These are phyloP conservation scores for Hyaloscypha bicolor DNA, from an alignment of 495 filamentous ascomycete species.

Conservation along the genomic window DNA sequence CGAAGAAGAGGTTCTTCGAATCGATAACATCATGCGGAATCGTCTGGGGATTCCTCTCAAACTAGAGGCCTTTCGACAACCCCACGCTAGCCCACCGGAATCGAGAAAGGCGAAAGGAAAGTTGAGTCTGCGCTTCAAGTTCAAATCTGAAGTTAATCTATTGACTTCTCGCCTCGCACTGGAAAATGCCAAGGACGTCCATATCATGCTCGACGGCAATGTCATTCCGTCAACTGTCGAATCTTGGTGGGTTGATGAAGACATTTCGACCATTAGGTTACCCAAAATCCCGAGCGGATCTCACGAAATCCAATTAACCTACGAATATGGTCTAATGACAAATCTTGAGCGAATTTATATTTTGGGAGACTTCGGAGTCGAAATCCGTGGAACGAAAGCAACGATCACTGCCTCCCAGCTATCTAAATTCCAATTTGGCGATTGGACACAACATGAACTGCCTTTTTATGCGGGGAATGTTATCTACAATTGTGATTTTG, in stretches of 20 bases:
- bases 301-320: constrained; percentile 6
- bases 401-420: not conserved
- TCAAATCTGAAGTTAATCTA: constrained; percentile 4
- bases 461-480: constrained; percentile 36
- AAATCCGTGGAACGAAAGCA: constrained; percentile 13
- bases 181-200: constrained; percentile 20
- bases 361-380: constrained; percentile 27
- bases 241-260: constrained; percentile 34
- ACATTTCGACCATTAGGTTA: constrained; percentile 9
- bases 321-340: constrained; percentile 23
- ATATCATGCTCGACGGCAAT: constrained; percentile 21
- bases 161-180: constrained; percentile 20
- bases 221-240: not conserved
- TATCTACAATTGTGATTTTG: constrained; percentile 24
- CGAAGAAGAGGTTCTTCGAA: constrained; percentile 27
- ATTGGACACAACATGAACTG: constrained; percentile 26
- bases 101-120: not conserved
- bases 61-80: constrained; percentile 25
- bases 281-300: constrained; percentile 13
- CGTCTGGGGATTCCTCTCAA: constrained; percentile 27
- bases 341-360: constrained; percentile 35
- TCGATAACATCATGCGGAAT: constrained; percentile 32
- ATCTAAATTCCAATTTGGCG: constrained; percentile 21
- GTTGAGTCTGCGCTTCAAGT: constrained; percentile 17
- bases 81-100: constrained; percentile 6